Conservation (phyloP, 192 early-diverging fungal genomes). For the Dissophora globulifera region DNA sequence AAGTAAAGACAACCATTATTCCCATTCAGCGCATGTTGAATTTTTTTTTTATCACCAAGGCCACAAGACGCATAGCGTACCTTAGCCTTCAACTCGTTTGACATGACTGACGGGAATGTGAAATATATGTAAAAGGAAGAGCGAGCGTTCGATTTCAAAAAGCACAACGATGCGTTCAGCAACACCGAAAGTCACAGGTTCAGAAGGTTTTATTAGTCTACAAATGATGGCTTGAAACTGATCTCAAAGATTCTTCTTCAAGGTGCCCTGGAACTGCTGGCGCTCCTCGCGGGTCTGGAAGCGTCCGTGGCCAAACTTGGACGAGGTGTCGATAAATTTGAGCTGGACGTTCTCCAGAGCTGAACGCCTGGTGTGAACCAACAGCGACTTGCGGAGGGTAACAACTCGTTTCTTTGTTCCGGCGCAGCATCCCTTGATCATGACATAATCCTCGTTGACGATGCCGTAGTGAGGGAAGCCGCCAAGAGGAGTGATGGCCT, state of each 20-base stretch:
- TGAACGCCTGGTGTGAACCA: constrained; percentile 95
- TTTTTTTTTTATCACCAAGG: too few relatives aligned
- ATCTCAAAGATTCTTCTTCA: constrained; percentile 84
- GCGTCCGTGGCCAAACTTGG: constrained; percentile 98
- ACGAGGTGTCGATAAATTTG: constrained; percentile 99
- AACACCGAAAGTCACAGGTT: background rate
- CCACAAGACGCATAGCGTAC: too few relatives aligned
- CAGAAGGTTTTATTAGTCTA: background rate
- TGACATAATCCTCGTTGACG: constrained; percentile 97
- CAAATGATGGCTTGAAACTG: background rate
- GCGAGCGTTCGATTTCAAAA: too few relatives aligned
- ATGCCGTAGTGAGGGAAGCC: constrained; percentile 99
- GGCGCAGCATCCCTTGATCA: constrained; percentile 97
- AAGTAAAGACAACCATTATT: background rate
- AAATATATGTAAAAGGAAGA: too few relatives aligned
- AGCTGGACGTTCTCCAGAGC: constrained; percentile 94
- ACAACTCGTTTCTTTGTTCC: constrained; percentile 98
- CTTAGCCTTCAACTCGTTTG: too few relatives aligned
- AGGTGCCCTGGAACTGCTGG: constrained; percentile 89
- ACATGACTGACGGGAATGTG: too few relatives aligned
- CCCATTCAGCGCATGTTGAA: too few relatives aligned
- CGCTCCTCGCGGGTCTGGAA: constrained; percentile 99
- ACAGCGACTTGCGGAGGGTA: constrained; percentile 98
- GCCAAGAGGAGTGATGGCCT: constrained; percentile 97
- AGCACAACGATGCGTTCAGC: too few relatives aligned